Conservation (phyloP, 2,329 filamentous ascomycete species). For the Aspergillus sp. region DNA sequence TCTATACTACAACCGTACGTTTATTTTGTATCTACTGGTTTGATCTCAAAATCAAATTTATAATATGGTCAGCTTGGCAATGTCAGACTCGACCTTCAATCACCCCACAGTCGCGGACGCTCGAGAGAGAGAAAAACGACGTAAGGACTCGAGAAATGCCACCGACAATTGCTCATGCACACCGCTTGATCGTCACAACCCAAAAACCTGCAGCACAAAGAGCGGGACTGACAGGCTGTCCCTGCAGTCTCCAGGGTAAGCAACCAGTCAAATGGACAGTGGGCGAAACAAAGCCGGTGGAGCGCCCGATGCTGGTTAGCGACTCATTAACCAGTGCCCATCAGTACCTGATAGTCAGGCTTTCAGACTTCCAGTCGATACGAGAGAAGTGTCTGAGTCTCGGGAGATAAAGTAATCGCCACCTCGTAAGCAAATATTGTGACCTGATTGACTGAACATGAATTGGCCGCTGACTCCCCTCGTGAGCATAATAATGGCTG, state of each 20-base stretch:
- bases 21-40: slow-evolving; percentile 2
- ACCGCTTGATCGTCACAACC: slow-evolving; percentile 2
- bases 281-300: background rate
- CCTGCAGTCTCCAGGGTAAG: slow-evolving; percentile 3
- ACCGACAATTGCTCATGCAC: slow-evolving; percentile 5
- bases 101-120: background rate
- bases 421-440: background rate
- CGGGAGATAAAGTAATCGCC: background rate
- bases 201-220: slow-evolving; percentile 2
- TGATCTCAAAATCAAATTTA: background rate
- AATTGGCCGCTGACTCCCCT: background rate
- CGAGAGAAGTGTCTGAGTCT: background rate
- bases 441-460: slow-evolving; percentile 1
- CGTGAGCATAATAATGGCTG: background rate
- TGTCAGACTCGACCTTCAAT: background rate
- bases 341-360: slow-evolving; percentile 6
- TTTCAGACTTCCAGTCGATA: too few species aligned
- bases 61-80: background rate
- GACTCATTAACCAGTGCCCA: background rate
- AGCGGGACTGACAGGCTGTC: slow-evolving; percentile 4
- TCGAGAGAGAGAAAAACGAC: background rate
- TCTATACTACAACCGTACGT: slow-evolving; percentile 1
- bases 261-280: background rate
- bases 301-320: slow-evolving; percentile 4
- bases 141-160: background rate